Percentiles rank a stretch among this genome's conserved stretches.
These are phyloP conservation scores for Salix suchowensis DNA, from an alignment of 345 rosid genomes.

Conservation along the genomic window DNA sequence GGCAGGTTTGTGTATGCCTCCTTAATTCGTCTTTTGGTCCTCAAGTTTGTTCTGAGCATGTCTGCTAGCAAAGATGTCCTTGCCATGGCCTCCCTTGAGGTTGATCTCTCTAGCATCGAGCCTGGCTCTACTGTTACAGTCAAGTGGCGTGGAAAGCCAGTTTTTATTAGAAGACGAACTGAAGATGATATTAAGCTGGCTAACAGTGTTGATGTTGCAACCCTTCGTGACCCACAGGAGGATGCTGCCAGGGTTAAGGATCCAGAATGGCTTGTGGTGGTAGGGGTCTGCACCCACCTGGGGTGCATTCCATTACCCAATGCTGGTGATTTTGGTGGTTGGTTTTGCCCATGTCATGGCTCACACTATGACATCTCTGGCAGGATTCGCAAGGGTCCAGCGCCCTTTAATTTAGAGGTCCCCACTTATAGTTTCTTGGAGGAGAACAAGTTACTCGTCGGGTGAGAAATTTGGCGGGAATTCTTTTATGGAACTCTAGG, in stretches of 20 bases:
- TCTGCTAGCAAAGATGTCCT: slow-evolving; percentile 95
- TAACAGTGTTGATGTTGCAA: slow-evolving; percentile 67
- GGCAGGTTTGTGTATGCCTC: slow-evolving; percentile 91
- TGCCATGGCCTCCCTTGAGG: slow-evolving; percentile 91
- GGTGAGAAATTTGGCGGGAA: slow-evolving; percentile 35
- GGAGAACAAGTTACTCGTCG: slow-evolving; percentile 73
- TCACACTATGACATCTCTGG: slow-evolving; percentile 94
- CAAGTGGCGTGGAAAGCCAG: slow-evolving; percentile 99
- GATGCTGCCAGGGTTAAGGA: slow-evolving; percentile 74
- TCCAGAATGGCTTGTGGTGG: slow-evolving; percentile 84
- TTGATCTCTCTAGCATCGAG: slow-evolving; percentile 80
- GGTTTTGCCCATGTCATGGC: slow-evolving; percentile 98
- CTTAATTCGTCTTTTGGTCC: slow-evolving; percentile 68
- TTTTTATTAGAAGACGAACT: slow-evolving; percentile 85
- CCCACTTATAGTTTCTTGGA: slow-evolving; percentile 87
- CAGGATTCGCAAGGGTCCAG: slow-evolving; percentile 91
- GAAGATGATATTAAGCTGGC: slow-evolving; percentile 85
- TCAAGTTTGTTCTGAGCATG: slow-evolving; percentile 87
- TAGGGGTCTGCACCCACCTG: slow-evolving; percentile 95
- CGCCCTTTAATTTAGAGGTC: slow-evolving; percentile 87
- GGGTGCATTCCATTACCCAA: slow-evolving; percentile 97
- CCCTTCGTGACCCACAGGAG: slow-evolving; percentile 85
- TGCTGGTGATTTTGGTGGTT: slow-evolving; percentile 95
- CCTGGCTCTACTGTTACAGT: slow-evolving; percentile 87
- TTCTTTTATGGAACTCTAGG: slow-evolving; percentile 5